Evolutionary conservation across 352 stramenopile species (phyloP), one percentile per base, ranked within the genome.

Genomic region (Globisporangium nodosum): DNA sequence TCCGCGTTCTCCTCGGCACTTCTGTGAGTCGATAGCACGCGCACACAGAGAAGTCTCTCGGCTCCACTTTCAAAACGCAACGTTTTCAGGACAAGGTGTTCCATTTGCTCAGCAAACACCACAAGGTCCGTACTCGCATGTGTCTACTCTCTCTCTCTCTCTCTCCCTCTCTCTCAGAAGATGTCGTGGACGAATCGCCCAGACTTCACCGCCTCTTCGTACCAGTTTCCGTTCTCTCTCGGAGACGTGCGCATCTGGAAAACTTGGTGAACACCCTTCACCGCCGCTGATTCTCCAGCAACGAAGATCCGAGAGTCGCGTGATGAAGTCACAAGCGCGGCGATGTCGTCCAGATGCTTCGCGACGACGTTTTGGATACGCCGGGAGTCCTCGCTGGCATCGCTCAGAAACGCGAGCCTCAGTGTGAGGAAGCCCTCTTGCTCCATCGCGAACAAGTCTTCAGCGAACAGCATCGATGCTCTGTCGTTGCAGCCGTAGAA

Each of bases 401-500:
- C 47, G 6, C 47, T 40, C 9, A 68, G 74, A 24, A 73, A 71
- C 1, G 60, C 63, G 15, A 75, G 57, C 18, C 70, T 54, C 0
- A 78, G 50, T 31, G 65, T 58, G 12, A 81, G 20, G 18, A 76
- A 60, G 3, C 70, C 61, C 0, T 66, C 64, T 7, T 43, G 45
- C 49, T 81, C 65, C 64, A 73, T 70, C 13, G 55, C 31, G 0
- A 58, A 63, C 11, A 84, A 49, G 20, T 79, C 71, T 13, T 76
- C 42, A 16, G 58, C 52, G 47, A 79, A 84, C 9, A 81, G 49
- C 11, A 75, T 42, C 20, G 64, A 76, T 3, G 64, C 51, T 31
- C 63, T 54, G 54, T 70, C 63, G 0, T 53, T 58, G 18, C 62
- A 70, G 7, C 66, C 71, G 3, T 75, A 56, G 46, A 84, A 67